Percentiles rank a stretch among this genome's conserved stretches.
These are phyloP conservation scores for Phytophthora macrochlamydospora DNA, from an alignment of 352 stramenopile genomes.

Conservation along the genomic window DNA sequence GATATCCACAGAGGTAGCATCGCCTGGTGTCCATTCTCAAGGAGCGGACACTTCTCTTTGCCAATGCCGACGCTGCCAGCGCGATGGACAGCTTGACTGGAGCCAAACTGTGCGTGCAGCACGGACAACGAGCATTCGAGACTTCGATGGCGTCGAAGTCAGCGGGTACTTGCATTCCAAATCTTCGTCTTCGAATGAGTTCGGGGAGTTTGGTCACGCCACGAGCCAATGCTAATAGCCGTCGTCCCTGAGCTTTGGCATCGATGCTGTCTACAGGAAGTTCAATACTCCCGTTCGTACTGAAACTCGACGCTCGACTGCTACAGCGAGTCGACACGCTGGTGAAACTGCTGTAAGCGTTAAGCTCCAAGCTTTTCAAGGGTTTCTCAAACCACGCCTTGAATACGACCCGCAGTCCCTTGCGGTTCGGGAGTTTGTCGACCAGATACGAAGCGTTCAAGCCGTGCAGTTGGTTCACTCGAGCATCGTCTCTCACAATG, in stretches of 20 bases:
- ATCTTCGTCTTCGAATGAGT: slow-evolving; percentile 25
- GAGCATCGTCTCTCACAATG: slow-evolving; percentile 21
- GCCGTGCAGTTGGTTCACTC: slow-evolving; percentile 44
- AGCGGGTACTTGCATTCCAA: slow-evolving; percentile 26
- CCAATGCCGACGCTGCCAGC: slow-evolving; percentile 17
- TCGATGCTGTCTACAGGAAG: not conserved
- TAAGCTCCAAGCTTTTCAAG: slow-evolving; percentile 1
- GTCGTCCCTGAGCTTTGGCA: slow-evolving; percentile 25
- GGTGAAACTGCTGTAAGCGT: not conserved
- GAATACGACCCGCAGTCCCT: slow-evolving; percentile 45
- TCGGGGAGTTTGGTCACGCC: slow-evolving; percentile 28
- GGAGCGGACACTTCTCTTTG: slow-evolving; percentile 13
- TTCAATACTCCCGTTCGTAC: slow-evolving; percentile 7
- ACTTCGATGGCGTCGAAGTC: slow-evolving; percentile 18
- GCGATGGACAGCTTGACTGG: slow-evolving; percentile 27
- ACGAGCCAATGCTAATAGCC: slow-evolving; percentile 22
- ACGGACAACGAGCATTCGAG: slow-evolving; percentile 26
- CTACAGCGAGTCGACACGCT: slow-evolving; percentile 22
- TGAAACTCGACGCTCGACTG: slow-evolving; percentile 10
- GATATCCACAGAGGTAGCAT: slow-evolving; percentile 34
- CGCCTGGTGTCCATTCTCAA: slow-evolving; percentile 27
- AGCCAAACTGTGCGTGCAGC: slow-evolving; percentile 33
- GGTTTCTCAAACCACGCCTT: slow-evolving; percentile 34
- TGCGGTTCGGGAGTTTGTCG: slow-evolving; percentile 35
- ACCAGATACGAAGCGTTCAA: slow-evolving; percentile 42